A percentile compares a stretch with the other conserved stretches of the same genome.
These are phyloP conservation scores for Tricholoma furcatifolium DNA, from an alignment of 768 basidiomycete genomes.

Conservation along the genomic window DNA sequence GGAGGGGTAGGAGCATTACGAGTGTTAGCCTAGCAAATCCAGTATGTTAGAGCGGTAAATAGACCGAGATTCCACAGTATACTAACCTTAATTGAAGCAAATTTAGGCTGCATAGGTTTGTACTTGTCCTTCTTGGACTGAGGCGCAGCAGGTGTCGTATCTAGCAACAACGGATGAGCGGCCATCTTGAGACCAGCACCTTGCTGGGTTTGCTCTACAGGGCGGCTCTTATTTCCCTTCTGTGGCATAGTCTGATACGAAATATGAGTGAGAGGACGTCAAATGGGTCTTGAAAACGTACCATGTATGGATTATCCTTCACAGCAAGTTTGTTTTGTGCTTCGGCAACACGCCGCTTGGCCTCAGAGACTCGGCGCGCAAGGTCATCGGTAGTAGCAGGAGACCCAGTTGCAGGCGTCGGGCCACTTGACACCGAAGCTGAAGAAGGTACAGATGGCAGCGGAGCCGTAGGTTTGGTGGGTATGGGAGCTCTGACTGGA, in stretches of 20 bases:
- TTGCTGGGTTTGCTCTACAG: slow-evolving; percentile 64
- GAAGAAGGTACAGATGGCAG: slow-evolving; percentile 32
- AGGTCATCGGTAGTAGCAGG: slow-evolving; percentile 56
- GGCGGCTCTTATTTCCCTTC: slow-evolving; percentile 52
- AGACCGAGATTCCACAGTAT: neutral
- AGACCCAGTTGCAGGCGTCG: slow-evolving; percentile 42
- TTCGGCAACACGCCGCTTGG: slow-evolving; percentile 80
- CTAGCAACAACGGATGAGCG: slow-evolving; percentile 83
- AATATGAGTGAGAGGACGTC: neutral
- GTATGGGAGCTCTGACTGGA: slow-evolving; percentile 39
- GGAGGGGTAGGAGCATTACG: slow-evolving; percentile 72
- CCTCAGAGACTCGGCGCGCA: slow-evolving; percentile 74
- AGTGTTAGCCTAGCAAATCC: slow-evolving; percentile 57
- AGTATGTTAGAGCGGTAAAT: neutral
- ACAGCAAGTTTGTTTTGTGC: slow-evolving; percentile 74
- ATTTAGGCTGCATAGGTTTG: slow-evolving; percentile 99
- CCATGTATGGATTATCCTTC: slow-evolving; percentile 89
- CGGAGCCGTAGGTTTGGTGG: slow-evolving; percentile 34
- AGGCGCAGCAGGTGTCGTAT: slow-evolving; percentile 53
- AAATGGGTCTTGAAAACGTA: slow-evolving; percentile 28
- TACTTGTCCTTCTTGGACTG: slow-evolving; percentile 90
- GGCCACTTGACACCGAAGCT: slow-evolving; percentile 33
- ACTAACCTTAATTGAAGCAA: slow-evolving; percentile 86
- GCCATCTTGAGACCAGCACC: slow-evolving; percentile 88
- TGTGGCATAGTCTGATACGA: slow-evolving; percentile 49